Evolutionary conservation across 2,329 filamentous ascomycete species (phyloP).

Genomic region (Alternaria novae-zelandiae): DNA sequence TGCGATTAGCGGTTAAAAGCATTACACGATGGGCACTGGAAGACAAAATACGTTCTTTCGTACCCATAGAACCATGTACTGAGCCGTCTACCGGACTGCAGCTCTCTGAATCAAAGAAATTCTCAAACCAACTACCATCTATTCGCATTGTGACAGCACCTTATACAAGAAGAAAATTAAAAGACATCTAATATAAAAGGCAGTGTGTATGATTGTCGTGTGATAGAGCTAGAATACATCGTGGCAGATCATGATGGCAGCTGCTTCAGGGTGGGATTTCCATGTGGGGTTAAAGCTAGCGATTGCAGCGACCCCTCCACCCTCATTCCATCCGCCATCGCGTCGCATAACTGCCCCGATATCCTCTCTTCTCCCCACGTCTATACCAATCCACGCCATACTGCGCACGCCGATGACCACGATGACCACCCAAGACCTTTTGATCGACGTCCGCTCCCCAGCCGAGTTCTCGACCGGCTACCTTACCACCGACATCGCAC

Average conservation of each 20-base stretch:
- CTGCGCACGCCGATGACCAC: background rate
- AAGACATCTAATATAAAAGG: background rate
- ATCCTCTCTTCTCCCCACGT: background rate
- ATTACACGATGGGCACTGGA: constrained; percentile 1
- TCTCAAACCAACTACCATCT: background rate
- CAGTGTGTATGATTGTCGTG: background rate
- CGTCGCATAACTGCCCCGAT: background rate
- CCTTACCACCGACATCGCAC: constrained; percentile 30
- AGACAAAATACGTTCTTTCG: constrained; percentile 21
- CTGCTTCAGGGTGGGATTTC: background rate
- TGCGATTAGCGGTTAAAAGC: constrained; percentile 15
- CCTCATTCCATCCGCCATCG: background rate
- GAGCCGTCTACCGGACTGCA: constrained; percentile 5
- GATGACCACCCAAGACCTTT: constrained; percentile 21
- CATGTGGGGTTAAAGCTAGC: background rate
- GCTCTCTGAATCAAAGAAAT: constrained; percentile 14
- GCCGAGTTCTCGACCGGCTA: constrained; percentile 43
- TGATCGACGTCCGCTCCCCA: constrained; percentile 49
- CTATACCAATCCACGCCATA: background rate
- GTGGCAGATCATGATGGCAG: background rate
- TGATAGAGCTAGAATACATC: background rate
- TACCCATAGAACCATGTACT: constrained; percentile 17
- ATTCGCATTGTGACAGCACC: background rate
- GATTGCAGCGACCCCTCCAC: background rate
- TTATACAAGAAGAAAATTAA: no score